Evolutionary conservation across 2,329 filamentous ascomycete genomes (phyloP), one percentile per base, ranked within the genome.

Genomic region (Diaporthe velutina): DNA sequence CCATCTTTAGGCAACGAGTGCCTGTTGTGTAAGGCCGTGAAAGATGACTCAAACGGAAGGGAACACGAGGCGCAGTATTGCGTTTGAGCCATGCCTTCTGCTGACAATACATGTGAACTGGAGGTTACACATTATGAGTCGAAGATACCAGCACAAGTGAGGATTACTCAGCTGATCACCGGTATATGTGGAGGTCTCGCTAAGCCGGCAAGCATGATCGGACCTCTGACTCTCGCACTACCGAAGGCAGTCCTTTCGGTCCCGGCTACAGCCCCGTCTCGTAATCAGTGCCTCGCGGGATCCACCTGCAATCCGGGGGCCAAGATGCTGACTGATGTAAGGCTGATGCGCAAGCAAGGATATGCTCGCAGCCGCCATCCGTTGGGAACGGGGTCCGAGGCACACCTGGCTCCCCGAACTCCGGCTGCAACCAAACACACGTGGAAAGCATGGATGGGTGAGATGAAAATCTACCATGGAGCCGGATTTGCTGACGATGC

Each of bases 251-350:
- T 61, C 13, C 35, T 61, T 35, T 61, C 35, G 57, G 57, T 8
- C 57, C 25, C 60, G 60, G 40, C 55, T 17, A 38, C 22, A 38
- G 12, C 33, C 25, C 55, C 19, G 55, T 25, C 58, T 64, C 58
- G 38, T 45, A 61, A 60, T 60, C 33, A 38, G 30, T 22, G 30
- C 42, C 42, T 48, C 10, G 50, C 50, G 12, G n/a, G 50, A 25
- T 28, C n/a, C n/a, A 15, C 25, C 33, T 40, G 35, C 33, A 13
- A 40, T 19, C n/a, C 2, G 57, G 4, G 35, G 22, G 60, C 60
- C 60, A 15, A 64, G 60, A 15, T 22, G 40, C 60, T 64, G 30
- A 64, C 25, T 48, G 60, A 66, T 66, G 22, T 66, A 50, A 50
- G 40, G 60, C 60, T 66, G 40, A 66, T 19, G 10, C 60, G 8